Evolutionary conservation across 768 basidiomycete genomes (phyloP), one percentile per base, ranked within the genome.

Genomic region (Exidia glandulosa): DNA sequence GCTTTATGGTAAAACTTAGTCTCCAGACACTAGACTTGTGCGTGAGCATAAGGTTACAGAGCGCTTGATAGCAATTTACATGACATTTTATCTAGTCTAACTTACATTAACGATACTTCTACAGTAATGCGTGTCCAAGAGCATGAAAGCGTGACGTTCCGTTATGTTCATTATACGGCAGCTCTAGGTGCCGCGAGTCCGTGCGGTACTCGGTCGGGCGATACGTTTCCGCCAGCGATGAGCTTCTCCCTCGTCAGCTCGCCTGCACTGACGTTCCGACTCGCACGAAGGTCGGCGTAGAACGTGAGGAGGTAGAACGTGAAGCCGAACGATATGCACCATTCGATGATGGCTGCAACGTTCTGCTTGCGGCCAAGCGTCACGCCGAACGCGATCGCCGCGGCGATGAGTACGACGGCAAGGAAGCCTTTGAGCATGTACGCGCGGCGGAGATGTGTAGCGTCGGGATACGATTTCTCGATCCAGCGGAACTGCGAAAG

Each of bases 281-380:
- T 54, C 16, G 25, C 27, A 27, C 50, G 50, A 0, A 88, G 76
- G 69, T 91, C 89, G 68, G 79, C 86, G 63, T 70, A 81, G 72
- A 87, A 90, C 0, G 87, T 85, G 60, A 88, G 73, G 41, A 89
- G 72, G 69, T 87, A 90, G 63, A 87, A 77, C 4, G 84, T 84
- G 69, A 83, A 89, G 7, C 86, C 81, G 58, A 90, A 84, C 3
- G 80, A 78, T 56, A 91, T 87, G 0, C 70, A 66, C 88, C 88
- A 91, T 69, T 91, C 89, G 6, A 90, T 65, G 59, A 89, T 70
- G n/a, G 78, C 86, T 83, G 59, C 5, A 57, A 31, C 50, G 30
- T 84, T 70, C 1, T 62, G 63, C 0, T 71, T 76, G 10, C 67
- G 65, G 63, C 72, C 84, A 2, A 86, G 66, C 10, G 79, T 67